Evolutionary conservation across 1,284 basidiomycete genomes (phyloP).

Genomic region (Rhodotorula sp.): DNA sequence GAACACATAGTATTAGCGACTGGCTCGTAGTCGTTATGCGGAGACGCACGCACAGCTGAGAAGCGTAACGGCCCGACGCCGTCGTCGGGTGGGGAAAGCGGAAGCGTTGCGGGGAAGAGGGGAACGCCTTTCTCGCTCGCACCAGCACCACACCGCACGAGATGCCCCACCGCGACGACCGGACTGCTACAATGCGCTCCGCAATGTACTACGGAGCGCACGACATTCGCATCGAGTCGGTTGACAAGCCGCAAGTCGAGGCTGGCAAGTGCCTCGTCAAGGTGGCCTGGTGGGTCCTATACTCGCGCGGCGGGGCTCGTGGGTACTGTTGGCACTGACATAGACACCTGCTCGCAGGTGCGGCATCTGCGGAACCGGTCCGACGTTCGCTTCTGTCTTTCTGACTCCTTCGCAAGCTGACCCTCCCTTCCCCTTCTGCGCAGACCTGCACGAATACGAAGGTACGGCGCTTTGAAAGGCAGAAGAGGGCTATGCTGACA

Average conservation of each 20-base stretch:
- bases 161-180: too few species aligned
- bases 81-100: too few species aligned
- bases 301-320: background rate
- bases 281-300: conserved; percentile 42
- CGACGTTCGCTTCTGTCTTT: background rate
- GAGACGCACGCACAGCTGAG: too few species aligned
- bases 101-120: too few species aligned
- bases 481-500: accelerated
- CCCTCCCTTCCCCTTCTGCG: background rate
- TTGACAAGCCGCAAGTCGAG: conserved; percentile 45
- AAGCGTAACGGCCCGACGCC: too few species aligned
- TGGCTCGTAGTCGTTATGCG: too few species aligned
- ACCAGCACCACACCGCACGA: too few species aligned
- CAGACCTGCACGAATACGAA: conserved; percentile 49
- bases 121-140: too few species aligned
- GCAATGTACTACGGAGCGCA: conserved; percentile 50
- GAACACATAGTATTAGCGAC: too few species aligned
- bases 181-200: conserved; percentile 6
- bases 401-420: background rate
- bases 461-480: background rate
- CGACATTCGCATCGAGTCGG: conserved; percentile 50
- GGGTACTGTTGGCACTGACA: background rate
- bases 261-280: conserved; percentile 49
- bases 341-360: background rate
- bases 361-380: conserved; percentile 36